A percentile compares a stretch with the other conserved stretches of the same genome.
These are phyloP conservation scores for Rhodotorula glutinis DNA, from an alignment of 1,284 basidiomycete genomes.

Conservation along the genomic window DNA sequence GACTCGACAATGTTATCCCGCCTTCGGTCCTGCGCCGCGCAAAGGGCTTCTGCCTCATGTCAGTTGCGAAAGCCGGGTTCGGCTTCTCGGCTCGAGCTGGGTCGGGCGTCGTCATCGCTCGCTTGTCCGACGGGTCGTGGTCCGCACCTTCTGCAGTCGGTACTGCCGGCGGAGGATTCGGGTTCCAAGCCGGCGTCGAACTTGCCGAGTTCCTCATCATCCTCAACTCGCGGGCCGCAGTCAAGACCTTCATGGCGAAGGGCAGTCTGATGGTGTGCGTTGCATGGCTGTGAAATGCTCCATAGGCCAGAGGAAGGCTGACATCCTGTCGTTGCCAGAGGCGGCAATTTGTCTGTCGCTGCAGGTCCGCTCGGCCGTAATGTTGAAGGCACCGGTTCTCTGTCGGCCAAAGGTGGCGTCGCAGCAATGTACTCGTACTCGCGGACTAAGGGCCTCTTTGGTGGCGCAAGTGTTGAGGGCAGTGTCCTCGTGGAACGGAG, in stretches of 20 bases:
- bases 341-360: slow-evolving; percentile 89
- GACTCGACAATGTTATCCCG: slow-evolving; percentile 49
- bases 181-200: slow-evolving; percentile 63
- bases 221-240: slow-evolving; percentile 62
- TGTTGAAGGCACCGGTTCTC: slow-evolving; percentile 82
- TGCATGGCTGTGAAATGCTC: no score
- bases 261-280: slow-evolving; percentile 74
- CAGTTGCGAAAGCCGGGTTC: slow-evolving; percentile 54
- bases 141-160: slow-evolving; percentile 92
- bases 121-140: slow-evolving; percentile 84
- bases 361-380: slow-evolving; percentile 91
- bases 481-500: slow-evolving; percentile 90
- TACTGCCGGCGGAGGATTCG: slow-evolving; percentile 74
- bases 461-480: slow-evolving; percentile 78
- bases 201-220: slow-evolving; percentile 88
- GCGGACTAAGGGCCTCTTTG: slow-evolving; percentile 88
- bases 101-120: slow-evolving; percentile 86
- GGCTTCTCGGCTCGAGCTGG: slow-evolving; percentile 66
- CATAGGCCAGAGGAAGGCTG: no score
- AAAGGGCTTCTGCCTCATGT: slow-evolving; percentile 53
- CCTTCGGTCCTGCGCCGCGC: slow-evolving; percentile 63
- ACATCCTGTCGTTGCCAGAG: slow-evolving; percentile 46
- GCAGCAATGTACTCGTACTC: slow-evolving; percentile 98
- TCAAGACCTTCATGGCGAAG: slow-evolving; percentile 90
- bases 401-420: slow-evolving; percentile 81